Evolutionary conservation across 805 yeast genomes (phyloP), one percentile per base, ranked within the genome.

Genomic region (Wickerhamiella nectarea): DNA sequence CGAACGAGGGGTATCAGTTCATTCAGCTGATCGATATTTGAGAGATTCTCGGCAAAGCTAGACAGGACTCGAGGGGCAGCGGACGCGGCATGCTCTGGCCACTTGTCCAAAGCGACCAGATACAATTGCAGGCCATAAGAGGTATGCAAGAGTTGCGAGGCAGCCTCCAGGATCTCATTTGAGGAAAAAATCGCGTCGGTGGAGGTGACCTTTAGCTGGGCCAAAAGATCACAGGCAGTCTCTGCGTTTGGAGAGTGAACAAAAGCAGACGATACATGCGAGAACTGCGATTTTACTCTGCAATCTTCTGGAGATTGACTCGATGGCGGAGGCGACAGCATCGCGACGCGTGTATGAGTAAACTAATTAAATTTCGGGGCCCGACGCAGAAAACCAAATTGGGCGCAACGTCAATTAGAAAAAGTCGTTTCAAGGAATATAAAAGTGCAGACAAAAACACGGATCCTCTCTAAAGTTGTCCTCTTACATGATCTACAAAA

Each of bases 401-500:
- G 25, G n/a, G n/a, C n/a, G n/a, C n/a, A n/a, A n/a, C n/a, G n/a
- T n/a, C n/a, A n/a, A n/a, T n/a, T n/a, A n/a, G n/a, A n/a, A n/a
- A n/a, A n/a, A n/a, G n/a, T n/a, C n/a, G n/a, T n/a, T n/a, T n/a
- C n/a, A n/a, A n/a, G n/a, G n/a, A n/a, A n/a, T n/a, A n/a, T n/a
- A n/a, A n/a, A n/a, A 21, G 8, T 8, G 24, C 24, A 5, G 24
- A 21, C 24, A 8, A 8, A 21, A 21, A 21, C 24, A 21, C n/a
- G n/a, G n/a, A n/a, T n/a, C n/a, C n/a, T n/a, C n/a, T n/a, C n/a
- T n/a, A n/a, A n/a, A 11, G n/a, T n/a, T n/a, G n/a, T n/a, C n/a
- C 20, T 33, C 37, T 34, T 19, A 34, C 34, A 54, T 54, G 58
- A 47, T 54, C 38, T 54, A 54, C 45, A 41, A 51, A 24, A 50